Evolutionary conservation across 768 basidiomycete genomes (phyloP).

Genomic region (Favolaschia claudopus): DNA sequence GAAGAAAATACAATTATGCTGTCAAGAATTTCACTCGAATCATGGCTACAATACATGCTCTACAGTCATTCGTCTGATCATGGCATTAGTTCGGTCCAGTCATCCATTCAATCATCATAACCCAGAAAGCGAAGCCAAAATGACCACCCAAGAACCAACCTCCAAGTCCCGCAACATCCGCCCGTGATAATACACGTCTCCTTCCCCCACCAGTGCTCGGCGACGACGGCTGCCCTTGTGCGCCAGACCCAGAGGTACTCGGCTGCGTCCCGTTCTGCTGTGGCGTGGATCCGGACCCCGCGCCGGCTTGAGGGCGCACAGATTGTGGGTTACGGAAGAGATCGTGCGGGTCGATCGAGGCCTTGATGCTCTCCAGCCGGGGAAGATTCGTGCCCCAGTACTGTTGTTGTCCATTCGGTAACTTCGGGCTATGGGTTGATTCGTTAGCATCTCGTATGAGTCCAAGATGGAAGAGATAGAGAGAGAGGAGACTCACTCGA

Average conservation of each 20-base stretch:
- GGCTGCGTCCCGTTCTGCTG: not conserved
- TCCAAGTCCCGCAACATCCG: no score
- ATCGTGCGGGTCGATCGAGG: conserved; percentile 16
- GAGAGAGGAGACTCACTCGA: conserved; percentile 17
- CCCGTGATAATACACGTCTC: no score
- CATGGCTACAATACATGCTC: no score
- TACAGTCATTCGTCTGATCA: no score
- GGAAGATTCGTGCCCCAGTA: conserved; percentile 27
- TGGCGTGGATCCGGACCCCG: no score
- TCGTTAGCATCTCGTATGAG: not conserved
- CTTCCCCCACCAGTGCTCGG: not conserved
- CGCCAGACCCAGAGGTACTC: not conserved
- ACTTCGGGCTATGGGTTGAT: conserved; percentile 20
- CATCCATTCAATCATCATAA: no score
- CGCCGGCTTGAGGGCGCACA: conserved; percentile 4
- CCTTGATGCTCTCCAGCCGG: conserved; percentile 22
- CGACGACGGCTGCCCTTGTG: not conserved
- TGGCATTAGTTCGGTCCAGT: no score
- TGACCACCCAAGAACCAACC: no score
- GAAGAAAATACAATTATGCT: no score
- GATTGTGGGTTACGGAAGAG: conserved; percentile 26
- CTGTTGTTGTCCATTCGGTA: conserved; percentile 15
- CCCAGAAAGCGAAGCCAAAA: no score
- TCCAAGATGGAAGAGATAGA: no score
- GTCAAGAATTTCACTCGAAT: no score